Evolutionary conservation across 805 yeast genomes (phyloP).

Genomic region (Pichia eremophila): DNA sequence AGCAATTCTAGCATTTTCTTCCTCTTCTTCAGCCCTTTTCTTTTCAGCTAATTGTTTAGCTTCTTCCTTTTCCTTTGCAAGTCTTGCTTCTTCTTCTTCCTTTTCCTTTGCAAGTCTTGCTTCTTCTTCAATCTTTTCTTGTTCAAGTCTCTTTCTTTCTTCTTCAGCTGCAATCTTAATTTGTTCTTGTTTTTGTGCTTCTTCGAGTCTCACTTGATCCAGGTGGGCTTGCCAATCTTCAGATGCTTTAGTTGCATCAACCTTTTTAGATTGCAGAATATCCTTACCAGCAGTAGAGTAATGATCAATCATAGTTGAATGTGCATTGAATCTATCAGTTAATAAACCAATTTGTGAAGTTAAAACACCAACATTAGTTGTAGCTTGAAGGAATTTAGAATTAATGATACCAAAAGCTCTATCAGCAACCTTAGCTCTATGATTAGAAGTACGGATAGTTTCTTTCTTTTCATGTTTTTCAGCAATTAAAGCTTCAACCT

Average conservation of each 20-base stretch:
- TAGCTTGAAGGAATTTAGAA: constrained; percentile 29
- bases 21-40: constrained; percentile 25
- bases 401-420: constrained; percentile 26
- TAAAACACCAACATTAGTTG: constrained; percentile 30
- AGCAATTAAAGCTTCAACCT: constrained; percentile 33
- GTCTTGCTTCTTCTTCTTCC: constrained; percentile 21
- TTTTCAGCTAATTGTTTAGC: constrained; percentile 26
- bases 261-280: constrained; percentile 27
- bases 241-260: constrained; percentile 33
- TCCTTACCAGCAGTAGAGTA: constrained; percentile 32
- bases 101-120: constrained; percentile 23
- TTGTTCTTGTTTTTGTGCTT: constrained; percentile 38
- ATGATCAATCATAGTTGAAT: constrained; percentile 32
- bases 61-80: constrained; percentile 26
- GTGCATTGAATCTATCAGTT: constrained; percentile 34
- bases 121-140: constrained; percentile 29
- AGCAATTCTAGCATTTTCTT: constrained; percentile 28
- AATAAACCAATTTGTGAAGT: constrained; percentile 36
- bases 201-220: constrained; percentile 33
- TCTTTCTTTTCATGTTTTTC: constrained; percentile 32
- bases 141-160: constrained; percentile 32
- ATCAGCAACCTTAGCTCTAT: constrained; percentile 34
- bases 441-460: constrained; percentile 17
- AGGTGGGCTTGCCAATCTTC: constrained; percentile 38
- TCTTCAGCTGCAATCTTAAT: constrained; percentile 30